Evolutionary conservation across 345 rosid genomes (phyloP).

Genomic region (Corymbia maculata): DNA sequence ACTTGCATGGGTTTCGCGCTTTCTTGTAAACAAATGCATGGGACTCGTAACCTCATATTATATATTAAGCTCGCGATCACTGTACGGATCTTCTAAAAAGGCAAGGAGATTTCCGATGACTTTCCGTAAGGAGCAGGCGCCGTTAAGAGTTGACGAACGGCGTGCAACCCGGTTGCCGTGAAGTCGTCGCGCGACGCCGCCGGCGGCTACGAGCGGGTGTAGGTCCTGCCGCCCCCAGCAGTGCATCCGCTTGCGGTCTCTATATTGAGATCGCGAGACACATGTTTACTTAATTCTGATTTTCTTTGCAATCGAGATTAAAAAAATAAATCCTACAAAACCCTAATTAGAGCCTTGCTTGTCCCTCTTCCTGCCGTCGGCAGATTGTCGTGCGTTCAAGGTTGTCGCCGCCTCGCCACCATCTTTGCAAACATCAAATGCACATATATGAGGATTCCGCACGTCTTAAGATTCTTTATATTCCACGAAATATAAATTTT

Average conservation of each 20-base stretch:
- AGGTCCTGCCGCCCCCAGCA: background rate
- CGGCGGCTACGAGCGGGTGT: background rate
- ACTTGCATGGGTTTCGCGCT: background rate
- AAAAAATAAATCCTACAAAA: background rate
- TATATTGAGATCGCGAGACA: fast-evolving
- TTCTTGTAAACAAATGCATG: background rate
- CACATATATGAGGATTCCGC: background rate
- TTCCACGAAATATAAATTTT: background rate
- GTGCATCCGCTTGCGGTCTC: background rate
- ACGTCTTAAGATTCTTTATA: fast-evolving
- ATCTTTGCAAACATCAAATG: background rate
- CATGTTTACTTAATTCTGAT: background rate
- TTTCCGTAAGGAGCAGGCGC: background rate
- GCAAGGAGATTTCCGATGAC: background rate
- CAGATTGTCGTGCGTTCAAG: background rate
- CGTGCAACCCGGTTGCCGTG: background rate
- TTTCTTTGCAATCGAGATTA: background rate
- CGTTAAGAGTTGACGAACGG: background rate
- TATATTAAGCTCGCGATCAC: background rate
- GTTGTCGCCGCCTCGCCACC: fast-evolving
- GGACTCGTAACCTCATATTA: background rate
- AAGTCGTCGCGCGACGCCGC: background rate
- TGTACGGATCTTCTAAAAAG: background rate
- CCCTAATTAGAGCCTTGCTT: background rate
- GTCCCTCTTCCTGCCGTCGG: fast-evolving